Conservation (phyloP, 176 grass and related monocot species). For the Echinochloa phyllopogon region DNA sequence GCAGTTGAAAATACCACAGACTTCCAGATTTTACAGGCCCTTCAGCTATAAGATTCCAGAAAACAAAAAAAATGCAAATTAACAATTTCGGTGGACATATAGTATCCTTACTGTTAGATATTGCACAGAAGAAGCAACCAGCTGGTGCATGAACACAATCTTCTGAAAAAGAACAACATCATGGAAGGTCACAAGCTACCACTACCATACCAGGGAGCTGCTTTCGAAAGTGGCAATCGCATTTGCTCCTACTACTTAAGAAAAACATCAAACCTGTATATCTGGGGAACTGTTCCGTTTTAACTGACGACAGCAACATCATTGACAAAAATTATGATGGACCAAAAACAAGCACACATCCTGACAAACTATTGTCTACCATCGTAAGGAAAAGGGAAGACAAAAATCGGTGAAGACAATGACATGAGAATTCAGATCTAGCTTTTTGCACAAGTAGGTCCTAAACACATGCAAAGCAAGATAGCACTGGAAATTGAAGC, state of each 20-base stretch:
- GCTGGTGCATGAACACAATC: not conserved
- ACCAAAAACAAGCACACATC: slow-evolving; percentile 10
- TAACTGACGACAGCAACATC: not conserved
- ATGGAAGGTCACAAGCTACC: slow-evolving; percentile 4
- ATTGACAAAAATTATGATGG: slow-evolving; percentile 15
- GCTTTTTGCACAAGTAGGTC: not conserved
- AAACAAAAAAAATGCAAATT: slow-evolving; percentile 4
- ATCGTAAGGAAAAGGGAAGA: not conserved
- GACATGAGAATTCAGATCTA: not conserved
- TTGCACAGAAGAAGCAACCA: slow-evolving; percentile 29
- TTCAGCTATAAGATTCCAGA: not conserved
- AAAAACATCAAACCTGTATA: not conserved
- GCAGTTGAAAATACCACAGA: not conserved
- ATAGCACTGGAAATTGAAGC: slow-evolving; percentile 15
- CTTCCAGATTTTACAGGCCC: not conserved
- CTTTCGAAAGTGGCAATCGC: not conserved
- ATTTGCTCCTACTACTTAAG: not conserved
- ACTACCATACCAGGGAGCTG: not conserved
- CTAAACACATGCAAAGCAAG: not conserved
- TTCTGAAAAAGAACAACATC: not conserved
- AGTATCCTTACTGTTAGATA: slow-evolving; percentile 16
- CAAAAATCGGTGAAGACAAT: not conserved
- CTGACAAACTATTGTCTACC: slow-evolving; percentile 25
- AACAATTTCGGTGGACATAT: slow-evolving; percentile 19
- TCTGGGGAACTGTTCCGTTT: not conserved